Evolutionary conservation across 2,329 filamentous ascomycete genomes (phyloP), one percentile per base, ranked within the genome.

Genomic region (Mycosphaerella arachidis): DNA sequence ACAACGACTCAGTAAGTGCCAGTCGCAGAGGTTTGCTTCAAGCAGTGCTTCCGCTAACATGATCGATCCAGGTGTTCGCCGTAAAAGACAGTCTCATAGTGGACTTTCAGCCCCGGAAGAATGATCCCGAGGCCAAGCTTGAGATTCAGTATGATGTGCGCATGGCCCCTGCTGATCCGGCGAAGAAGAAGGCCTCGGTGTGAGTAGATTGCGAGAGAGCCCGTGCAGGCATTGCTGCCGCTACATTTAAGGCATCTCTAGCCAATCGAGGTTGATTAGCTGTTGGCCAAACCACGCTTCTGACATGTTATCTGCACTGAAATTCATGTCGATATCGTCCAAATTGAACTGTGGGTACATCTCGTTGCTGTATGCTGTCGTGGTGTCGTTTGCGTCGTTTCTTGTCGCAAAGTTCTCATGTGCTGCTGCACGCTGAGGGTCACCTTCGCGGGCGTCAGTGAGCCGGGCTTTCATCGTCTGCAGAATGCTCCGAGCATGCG

Each of bases 61-160:
- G 16, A n/a, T 16, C 35, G 35, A 37, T 43, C 13, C 40, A 43
- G 16, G 18, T 48, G 3, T 55, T 55, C 24, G 53, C 37, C 16
- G 53, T 85, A 53, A 86, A 86, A 70, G 82, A 86, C 60, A 80
- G 78, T 12, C 67, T 86, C 51, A 68, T 84, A 40, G 82, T 86
- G 7, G 82, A 85, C 54, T 86, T 86, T 66, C 70, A 78, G 57
- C 78, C 80, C 6, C 77, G 77, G 52, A 67, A 83, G 65, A 77
- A 75, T 85, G 56, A 80, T 85, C 60, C 56, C 24, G 48, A 65
- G 48, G 65, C 62, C 27, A 57, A 62, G 51, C 54, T 63, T 48
- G 55, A 65, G 16, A 45, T 64, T 35, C 40, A 61, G 57, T 65
- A 59, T 58, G 50, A 63, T 55, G 51, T 60, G 20, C 55, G 56